Evolutionary conservation across 2,329 filamentous ascomycete genomes (phyloP), one percentile per base, ranked within the genome.

Genomic region (Colletotrichum siamense): DNA sequence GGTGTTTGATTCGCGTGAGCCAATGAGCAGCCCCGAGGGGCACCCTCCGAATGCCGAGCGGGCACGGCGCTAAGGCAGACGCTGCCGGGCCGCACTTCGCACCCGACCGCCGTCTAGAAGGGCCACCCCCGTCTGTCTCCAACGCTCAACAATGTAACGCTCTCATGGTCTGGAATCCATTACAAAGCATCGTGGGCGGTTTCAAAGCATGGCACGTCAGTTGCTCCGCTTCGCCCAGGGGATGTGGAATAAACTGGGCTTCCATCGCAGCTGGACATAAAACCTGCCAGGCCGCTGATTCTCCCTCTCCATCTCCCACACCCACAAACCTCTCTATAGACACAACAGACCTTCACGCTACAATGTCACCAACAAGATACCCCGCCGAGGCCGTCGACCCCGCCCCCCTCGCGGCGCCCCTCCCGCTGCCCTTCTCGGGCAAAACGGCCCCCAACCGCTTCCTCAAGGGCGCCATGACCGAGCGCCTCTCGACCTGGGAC

Each of bases 381-480:
- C n/a, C 74, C 34, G 22, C 70, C 70, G 64, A 69, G 59, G 9
- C 61, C 15, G 70, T 57, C 18, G 74, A 77, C 66, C 36, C 76
- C 24, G 9, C 16, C 34, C 76, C 76, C 74, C 82, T 91, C 22
- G 88, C 82, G 15, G 78, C 86, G 78, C 88, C 89, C 12, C 83
- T 91, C 63, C 81, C 84, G 22, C 90, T 90, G 77, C 82, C 84
- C 30, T 90, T 91, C 82, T 89, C 89, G 57, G 87, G 88, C 68
- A 87, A 86, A 73, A 89, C 88, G 3, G 92, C 92, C 3, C 89
- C 88, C 61, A 94, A 94, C 81, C 87, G 92, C 18, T 92, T 94
- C 80, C 82, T 94, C 78, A 94, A 94, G 82, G 92, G 86, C 6
- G 90, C 93, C 57, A 94, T 94, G 92, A 91, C 91, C 3, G 93